These are phyloP conservation scores for Myriosclerotinia curreyana DNA, from an alignment of 2,329 filamentous ascomycete genomes.

Conservation along the genomic window DNA sequence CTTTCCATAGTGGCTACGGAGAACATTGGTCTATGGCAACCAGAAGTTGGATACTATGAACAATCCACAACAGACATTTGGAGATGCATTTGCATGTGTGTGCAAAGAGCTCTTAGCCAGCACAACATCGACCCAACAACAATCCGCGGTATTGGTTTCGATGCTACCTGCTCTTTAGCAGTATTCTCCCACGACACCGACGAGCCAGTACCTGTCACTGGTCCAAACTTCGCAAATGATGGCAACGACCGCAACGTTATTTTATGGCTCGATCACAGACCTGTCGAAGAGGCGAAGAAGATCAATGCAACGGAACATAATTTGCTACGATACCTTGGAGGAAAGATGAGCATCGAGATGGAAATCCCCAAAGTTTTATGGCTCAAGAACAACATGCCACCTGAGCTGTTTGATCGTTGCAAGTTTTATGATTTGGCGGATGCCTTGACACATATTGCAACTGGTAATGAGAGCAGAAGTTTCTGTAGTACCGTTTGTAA, in stretches of 20 bases:
- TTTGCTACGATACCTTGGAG: slow-evolving; percentile 90
- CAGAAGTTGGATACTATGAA: slow-evolving; percentile 76
- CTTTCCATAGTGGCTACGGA: slow-evolving; percentile 56
- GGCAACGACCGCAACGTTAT: slow-evolving; percentile 91
- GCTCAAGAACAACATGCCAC: slow-evolving; percentile 98
- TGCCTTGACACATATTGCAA: slow-evolving; percentile 90
- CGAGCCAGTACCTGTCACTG: slow-evolving; percentile 86
- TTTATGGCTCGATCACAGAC: slow-evolving; percentile 94
- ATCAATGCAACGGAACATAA: slow-evolving; percentile 94
- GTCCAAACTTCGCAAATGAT: slow-evolving; percentile 76
- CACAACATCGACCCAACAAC: slow-evolving; percentile 71
- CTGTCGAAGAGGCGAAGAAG: slow-evolving; percentile 83
- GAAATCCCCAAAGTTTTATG: slow-evolving; percentile 97
- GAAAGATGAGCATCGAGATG: slow-evolving; percentile 99
- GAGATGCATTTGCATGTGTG: slow-evolving; percentile 87
- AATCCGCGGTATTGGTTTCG: slow-evolving; percentile 91
- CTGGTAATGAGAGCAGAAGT: slow-evolving; percentile 85
- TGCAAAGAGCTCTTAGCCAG: slow-evolving; percentile 77
- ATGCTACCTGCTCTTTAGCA: slow-evolving; percentile 95
- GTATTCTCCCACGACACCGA: slow-evolving; percentile 88
- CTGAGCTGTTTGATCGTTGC: slow-evolving; percentile 84
- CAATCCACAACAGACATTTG: slow-evolving; percentile 98
- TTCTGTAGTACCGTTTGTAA: slow-evolving; percentile 97
- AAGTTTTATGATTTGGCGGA: slow-evolving; percentile 97
- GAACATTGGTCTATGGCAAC: slow-evolving; percentile 78